Conservation (phyloP, 768 basidiomycete species). For the Phaffia australis region DNA sequence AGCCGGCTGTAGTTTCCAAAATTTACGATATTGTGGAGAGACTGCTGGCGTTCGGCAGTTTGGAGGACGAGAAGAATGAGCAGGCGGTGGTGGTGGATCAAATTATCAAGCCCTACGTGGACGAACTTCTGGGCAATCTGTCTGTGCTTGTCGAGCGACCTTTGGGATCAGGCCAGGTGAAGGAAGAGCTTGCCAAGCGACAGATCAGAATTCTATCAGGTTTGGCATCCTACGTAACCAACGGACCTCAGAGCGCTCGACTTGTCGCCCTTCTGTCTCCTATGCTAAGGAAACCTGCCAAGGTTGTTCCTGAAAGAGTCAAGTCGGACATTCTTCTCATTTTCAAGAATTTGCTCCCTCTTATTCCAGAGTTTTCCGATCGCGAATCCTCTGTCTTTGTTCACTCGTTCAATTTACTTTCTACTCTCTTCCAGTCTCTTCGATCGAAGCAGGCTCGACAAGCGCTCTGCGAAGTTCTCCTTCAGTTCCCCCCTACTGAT, state of each 20-base stretch:
- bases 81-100: slow-evolving; percentile 42
- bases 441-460: slow-evolving; percentile 61
- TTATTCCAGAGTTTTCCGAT: slow-evolving; percentile 43
- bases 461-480: slow-evolving; percentile 58
- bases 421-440: slow-evolving; percentile 64
- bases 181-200: slow-evolving; percentile 54
- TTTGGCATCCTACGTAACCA: slow-evolving; percentile 61
- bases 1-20: slow-evolving; percentile 64
- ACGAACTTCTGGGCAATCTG: slow-evolving; percentile 59
- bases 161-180: slow-evolving; percentile 27
- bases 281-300: slow-evolving; percentile 63
- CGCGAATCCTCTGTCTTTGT: slow-evolving; percentile 42
- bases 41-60: slow-evolving; percentile 47
- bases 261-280: slow-evolving; percentile 66
- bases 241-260: slow-evolving; percentile 58
- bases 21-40: slow-evolving; percentile 77
- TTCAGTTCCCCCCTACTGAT: slow-evolving; percentile 45
- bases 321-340: slow-evolving; percentile 73
- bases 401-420: slow-evolving; percentile 56
- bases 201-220: slow-evolving; percentile 71
- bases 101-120: slow-evolving; percentile 60
- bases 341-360: slow-evolving; percentile 52
- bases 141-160: slow-evolving; percentile 56
- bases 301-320: slow-evolving; percentile 68
- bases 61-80: slow-evolving; percentile 39